Evolutionary conservation across 1,284 basidiomycete genomes (phyloP).

Genomic region (Cryptococcus maquisensis): DNA sequence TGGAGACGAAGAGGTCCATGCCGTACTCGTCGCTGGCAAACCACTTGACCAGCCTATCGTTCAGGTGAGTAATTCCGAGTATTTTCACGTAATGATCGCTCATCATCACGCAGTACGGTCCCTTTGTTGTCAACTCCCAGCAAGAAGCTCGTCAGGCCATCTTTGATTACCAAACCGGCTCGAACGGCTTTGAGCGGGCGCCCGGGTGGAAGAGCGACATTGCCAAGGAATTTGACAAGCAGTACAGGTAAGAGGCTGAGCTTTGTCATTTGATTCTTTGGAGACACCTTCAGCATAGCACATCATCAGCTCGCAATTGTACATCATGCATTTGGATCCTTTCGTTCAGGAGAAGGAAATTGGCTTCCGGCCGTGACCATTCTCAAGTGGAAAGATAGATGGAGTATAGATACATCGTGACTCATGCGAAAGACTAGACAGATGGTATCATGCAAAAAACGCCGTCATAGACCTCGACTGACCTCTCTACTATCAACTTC

Average conservation of each 20-base stretch:
- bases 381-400: background rate
- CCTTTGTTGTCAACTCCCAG: constrained; percentile 68
- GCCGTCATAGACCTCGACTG: background rate
- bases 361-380: too few species aligned
- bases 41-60: constrained; percentile 83
- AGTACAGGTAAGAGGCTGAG: background rate
- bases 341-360: too few species aligned
- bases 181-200: constrained; percentile 88
- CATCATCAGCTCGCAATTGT: background rate
- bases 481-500: constrained; percentile 2
- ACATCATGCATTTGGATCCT: background rate
- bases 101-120: constrained; percentile 32
- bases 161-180: constrained; percentile 69
- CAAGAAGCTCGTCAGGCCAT: constrained; percentile 80
- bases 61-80: constrained; percentile 50
- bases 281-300: background rate
- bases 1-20: constrained; percentile 60
- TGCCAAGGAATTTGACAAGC: constrained; percentile 45
- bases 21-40: constrained; percentile 77
- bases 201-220: constrained; percentile 83
- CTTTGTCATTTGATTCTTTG: too few species aligned
- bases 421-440: background rate
- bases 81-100: background rate
- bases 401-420: background rate
- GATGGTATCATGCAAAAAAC: background rate